Conservation (phyloP, 345 rosid genomes). For the Acer saccharum region DNA sequence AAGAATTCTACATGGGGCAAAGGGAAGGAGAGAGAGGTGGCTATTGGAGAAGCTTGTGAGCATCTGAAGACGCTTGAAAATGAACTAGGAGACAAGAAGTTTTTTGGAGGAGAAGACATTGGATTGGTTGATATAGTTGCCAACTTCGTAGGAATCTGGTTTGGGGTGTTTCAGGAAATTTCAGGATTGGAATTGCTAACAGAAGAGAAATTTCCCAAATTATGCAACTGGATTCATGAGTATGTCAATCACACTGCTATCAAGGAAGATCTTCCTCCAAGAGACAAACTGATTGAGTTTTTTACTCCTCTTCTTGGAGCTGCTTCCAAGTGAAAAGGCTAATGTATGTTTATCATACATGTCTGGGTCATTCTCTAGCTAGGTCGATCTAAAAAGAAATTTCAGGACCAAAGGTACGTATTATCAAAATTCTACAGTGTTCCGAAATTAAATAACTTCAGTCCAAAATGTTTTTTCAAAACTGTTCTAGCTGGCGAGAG, state of each 20-base stretch:
- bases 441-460: no score
- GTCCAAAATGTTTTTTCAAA: no score
- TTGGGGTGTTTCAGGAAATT: constrained; percentile 39
- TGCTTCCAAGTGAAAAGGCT: not conserved
- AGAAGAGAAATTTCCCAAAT: constrained; percentile 44
- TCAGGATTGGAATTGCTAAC: constrained; percentile 44
- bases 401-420: no score
- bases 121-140: constrained; percentile 63
- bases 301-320: no score
- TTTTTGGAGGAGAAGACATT: constrained; percentile 64
- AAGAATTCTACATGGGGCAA: constrained; percentile 38
- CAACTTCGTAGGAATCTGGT: constrained; percentile 44
- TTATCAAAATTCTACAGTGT: no score
- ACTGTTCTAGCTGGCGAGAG: no score
- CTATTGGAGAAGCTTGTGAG: constrained; percentile 38
- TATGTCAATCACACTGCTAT: constrained; percentile 27
- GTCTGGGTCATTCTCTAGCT: no score
- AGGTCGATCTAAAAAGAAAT: no score
- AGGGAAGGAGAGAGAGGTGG: constrained; percentile 35
- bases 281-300: no score
- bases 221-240: constrained; percentile 41
- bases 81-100: constrained; percentile 52
- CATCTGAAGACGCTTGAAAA: constrained; percentile 47
- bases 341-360: no score
- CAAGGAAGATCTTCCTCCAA: constrained; percentile 28